Conservation (phyloP, 2,329 filamentous ascomycete genomes). For the Colletotrichum tamarilloi region DNA sequence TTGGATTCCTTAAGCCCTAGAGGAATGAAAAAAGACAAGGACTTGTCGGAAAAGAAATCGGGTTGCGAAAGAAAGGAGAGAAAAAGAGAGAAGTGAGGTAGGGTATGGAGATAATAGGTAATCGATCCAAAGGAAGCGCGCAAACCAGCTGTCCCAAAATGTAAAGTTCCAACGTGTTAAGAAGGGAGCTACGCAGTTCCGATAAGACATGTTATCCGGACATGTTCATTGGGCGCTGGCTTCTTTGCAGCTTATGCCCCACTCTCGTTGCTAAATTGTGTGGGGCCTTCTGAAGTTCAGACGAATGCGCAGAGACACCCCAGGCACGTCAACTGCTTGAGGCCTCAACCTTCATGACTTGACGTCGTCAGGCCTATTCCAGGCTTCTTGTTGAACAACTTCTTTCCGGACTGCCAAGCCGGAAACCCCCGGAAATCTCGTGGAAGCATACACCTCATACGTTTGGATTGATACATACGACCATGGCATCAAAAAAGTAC, state of each 20-base stretch:
- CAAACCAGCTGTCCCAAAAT: conserved; percentile 21
- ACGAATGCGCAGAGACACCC: conserved; percentile 8
- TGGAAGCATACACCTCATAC: not conserved
- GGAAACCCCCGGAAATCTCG: not conserved
- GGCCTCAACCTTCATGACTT: conserved; percentile 1
- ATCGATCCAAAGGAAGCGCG: conserved; percentile 15
- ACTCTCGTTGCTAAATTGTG: not conserved
- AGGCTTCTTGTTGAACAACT: not conserved
- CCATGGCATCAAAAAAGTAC: conserved; percentile 70
- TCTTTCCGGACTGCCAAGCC: not conserved
- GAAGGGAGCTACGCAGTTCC: conserved; percentile 32
- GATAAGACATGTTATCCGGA: conserved; percentile 33
- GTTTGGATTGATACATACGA: not conserved
- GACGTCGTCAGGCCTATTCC: not conserved
- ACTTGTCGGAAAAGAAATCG: not conserved
- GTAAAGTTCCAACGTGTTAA: conserved; percentile 40
- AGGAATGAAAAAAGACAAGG: conserved; percentile 20
- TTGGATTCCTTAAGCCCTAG: not conserved
- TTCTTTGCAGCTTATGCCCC: conserved; percentile 3
- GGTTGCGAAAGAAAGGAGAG: not conserved
- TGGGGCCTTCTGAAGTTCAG: conserved; percentile 20
- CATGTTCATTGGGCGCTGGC: not conserved
- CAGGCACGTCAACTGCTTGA: conserved; percentile 5
- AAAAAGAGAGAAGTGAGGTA: not conserved
- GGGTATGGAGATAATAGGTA: conserved; percentile 2